Evolutionary conservation across 306 rosid species (phyloP), one percentile per base, ranked within the genome.

Genomic region (Cicer chorassanicum): DNA sequence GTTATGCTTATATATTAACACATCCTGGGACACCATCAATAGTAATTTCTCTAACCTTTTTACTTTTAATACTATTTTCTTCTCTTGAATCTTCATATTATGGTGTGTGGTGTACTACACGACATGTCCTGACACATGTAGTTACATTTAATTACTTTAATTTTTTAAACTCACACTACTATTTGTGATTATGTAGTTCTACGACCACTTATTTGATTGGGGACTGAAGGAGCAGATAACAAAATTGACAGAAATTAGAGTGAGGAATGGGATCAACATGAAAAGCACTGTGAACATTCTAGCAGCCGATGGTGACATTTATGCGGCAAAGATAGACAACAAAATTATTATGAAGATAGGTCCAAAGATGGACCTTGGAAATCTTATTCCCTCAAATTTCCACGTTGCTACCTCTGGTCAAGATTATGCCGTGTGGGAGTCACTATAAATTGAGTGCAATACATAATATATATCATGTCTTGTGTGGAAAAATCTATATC

Each of bases 1-100:
- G 97, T 66, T 88, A 92, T 72, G 92, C 88, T n/a, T 90, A 92
- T 50, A 88, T 90, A 82, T 87, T 90, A 40, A 92, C 97, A 49
- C 97, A 92, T 77, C 93, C 96, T 2, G 97, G 97, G 9, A 90
- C 80, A 15, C 93, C 96, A 36, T 18, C 82, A 50, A 87, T 92
- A 9, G 97, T 92, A 88, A 71, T 38, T 75, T 56, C 82, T 39
- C 64, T 11, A 7, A 41, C 38, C 68, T 68, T 10, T 54, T 16
- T 53, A 16, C 18, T 53, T 15, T 42, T 42, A 29, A 29, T 29
- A 29, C 5, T 29, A 24, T 2, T 24, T 24, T 24, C 34, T 24
- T 24, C 4, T 0, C 4, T 24, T 24, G 34, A 24, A 24, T 24
- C 34, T 24, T 24, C 2, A 24, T 24, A 24, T 24, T 24, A 24